These are phyloP conservation scores for Blastobotrys capitulatus DNA, from an alignment of 1,139 yeast genomes.

Conservation along the genomic window DNA sequence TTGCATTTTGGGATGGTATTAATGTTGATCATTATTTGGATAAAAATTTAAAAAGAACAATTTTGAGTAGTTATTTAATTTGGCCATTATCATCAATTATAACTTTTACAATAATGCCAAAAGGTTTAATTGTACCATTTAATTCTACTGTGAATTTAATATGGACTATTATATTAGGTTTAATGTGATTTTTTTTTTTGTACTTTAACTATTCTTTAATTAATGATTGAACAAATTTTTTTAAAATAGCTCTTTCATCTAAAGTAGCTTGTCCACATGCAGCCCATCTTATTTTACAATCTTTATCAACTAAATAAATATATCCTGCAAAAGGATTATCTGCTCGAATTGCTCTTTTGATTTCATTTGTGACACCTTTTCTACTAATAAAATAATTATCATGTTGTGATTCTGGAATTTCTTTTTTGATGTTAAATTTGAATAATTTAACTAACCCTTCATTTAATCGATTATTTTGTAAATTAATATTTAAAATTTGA, in stretches of 20 bases:
- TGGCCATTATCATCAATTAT: conserved; percentile 36
- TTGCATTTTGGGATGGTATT: conserved; percentile 36
- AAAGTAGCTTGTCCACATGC: conserved; percentile 75
- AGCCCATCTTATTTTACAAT: conserved; percentile 83
- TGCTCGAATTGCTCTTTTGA: conserved; percentile 57
- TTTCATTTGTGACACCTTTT: conserved; percentile 51
- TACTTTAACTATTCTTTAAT: conserved; percentile 2
- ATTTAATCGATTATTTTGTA: conserved; percentile 68
- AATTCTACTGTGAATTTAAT: conserved; percentile 31
- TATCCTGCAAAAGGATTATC: conserved; percentile 82
- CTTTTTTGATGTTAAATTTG: conserved; percentile 39
- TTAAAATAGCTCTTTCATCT: conserved; percentile 55
- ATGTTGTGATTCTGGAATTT: conserved; percentile 44
- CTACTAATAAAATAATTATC: conserved; percentile 60
- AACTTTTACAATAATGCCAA: conserved; percentile 30
- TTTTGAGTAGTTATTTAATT: conserved; percentile 30
- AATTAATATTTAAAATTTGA: conserved; percentile 68
- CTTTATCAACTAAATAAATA: conserved; percentile 66
- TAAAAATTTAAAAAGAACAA: conserved; percentile 25
- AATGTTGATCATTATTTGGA: conserved; percentile 31
- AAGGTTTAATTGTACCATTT: conserved; percentile 31
- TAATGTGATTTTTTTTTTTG: conserved; percentile 13
- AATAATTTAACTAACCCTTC: conserved; percentile 52
- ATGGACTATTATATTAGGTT: conserved; percentile 35
- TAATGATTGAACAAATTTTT: conserved; percentile 49